Evolutionary conservation across 345 rosid genomes (phyloP).

Genomic region (Chamaenerion angustifolium): DNA sequence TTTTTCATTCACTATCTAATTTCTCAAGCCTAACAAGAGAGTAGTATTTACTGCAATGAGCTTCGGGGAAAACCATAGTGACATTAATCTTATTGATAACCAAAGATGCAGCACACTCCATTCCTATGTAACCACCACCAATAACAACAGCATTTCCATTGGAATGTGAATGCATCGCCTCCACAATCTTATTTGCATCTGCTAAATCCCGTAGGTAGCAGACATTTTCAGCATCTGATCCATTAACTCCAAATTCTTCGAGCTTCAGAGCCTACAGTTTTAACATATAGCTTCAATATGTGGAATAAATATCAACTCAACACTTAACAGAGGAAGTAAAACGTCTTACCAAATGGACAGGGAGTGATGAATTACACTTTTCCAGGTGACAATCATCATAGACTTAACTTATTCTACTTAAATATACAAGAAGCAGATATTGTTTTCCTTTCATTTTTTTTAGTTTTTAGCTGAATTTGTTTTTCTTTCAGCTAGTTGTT

Average conservation of each 20-base stretch:
- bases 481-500: too few species aligned
- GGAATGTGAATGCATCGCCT: conserved; percentile 42
- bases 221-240: conserved; percentile 79
- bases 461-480: too few species aligned
- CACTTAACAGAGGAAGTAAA: too few species aligned
- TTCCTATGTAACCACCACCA: conserved; percentile 96
- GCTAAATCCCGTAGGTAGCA: conserved; percentile 80
- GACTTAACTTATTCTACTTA: too few species aligned
- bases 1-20: background rate
- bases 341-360: too few species aligned
- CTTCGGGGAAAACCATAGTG: conserved; percentile 98
- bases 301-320: background rate
- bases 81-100: conserved; percentile 81
- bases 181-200: conserved; percentile 75
- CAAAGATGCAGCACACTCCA: conserved; percentile 97
- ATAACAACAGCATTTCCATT: conserved; percentile 84
- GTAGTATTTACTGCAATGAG: conserved; percentile 63
- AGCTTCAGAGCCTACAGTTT: conserved; percentile 71
- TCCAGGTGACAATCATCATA: too few species aligned
- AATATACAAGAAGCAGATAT: too few species aligned
- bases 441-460: too few species aligned
- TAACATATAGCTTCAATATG: background rate
- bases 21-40: background rate
- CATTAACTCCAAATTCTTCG: conserved; percentile 87
- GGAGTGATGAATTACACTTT: too few species aligned